These are phyloP conservation scores for Elymus sibiricus DNA, from an alignment of 176 grass and related monocot species.

Conservation along the genomic window DNA sequence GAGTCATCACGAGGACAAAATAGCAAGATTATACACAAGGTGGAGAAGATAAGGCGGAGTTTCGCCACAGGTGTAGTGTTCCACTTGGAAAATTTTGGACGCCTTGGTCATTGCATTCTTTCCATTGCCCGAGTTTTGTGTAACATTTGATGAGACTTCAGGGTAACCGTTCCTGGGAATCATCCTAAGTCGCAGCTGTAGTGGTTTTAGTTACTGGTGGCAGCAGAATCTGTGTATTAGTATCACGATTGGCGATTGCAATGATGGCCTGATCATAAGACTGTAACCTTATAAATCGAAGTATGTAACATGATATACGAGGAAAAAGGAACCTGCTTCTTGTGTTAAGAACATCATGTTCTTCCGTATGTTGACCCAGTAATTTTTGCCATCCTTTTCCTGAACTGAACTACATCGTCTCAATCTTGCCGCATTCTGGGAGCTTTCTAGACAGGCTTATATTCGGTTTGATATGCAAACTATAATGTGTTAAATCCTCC, in stretches of 20 bases:
- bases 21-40: slow-evolving; percentile 23
- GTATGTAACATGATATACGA: not conserved
- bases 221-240: slow-evolving; percentile 21
- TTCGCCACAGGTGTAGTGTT: slow-evolving; percentile 6
- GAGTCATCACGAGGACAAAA: slow-evolving; percentile 76
- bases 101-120: slow-evolving; percentile 44
- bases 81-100: slow-evolving; percentile 39
- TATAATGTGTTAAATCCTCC: not conserved
- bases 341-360: not conserved
- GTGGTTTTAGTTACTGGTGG: slow-evolving; percentile 20
- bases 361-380: not conserved
- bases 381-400: not conserved
- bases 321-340: not conserved
- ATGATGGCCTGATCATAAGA: slow-evolving; percentile 7
- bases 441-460: not conserved
- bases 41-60: slow-evolving; percentile 16
- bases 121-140: slow-evolving; percentile 31
- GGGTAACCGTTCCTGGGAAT: slow-evolving; percentile 13
- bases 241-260: slow-evolving; percentile 13
- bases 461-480: not conserved
- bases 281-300: slow-evolving; percentile 28
- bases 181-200: not conserved
- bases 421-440: not conserved
- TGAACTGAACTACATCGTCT: not conserved
- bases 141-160: slow-evolving; percentile 20